phyloP scores from a whole-genome alignment of 768 basidiomycete genomes.

The Mycena epipterygia region DNA sequence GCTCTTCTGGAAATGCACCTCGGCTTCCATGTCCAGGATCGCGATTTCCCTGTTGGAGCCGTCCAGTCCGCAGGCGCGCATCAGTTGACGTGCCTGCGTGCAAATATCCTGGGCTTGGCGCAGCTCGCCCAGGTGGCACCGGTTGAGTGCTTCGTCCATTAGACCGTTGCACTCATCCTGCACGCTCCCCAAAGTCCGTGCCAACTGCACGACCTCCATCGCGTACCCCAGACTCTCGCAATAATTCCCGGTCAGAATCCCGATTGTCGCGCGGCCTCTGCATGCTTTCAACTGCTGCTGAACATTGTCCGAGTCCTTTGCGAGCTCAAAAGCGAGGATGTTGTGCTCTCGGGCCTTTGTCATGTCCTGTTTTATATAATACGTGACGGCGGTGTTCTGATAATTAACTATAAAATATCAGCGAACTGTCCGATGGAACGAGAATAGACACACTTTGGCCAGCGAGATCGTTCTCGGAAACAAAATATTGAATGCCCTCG shows the following conservation, averaged over 20 bases:
- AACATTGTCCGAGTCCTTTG: neutral
- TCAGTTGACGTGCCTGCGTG: neutral
- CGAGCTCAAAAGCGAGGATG: neutral
- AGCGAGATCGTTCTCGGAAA: neutral
- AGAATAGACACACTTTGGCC: neutral
- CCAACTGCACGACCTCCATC: neutral
- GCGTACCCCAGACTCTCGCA: neutral
- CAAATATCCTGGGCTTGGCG: neutral
- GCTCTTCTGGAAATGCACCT: constrained; percentile 7
- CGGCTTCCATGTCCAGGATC: constrained; percentile 1
- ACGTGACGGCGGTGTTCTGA: neutral
- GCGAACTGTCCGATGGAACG: neutral
- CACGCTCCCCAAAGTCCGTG: neutral
- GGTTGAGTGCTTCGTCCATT: neutral
- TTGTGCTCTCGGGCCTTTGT: neutral
- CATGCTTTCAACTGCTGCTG: neutral
- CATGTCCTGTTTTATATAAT: neutral
- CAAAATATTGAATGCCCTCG: neutral
- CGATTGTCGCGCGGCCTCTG: neutral
- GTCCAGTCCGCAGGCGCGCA: neutral
- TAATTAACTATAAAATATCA: neutral
- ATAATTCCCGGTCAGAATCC: neutral
- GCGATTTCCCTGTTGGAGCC: neutral
- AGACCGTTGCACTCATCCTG: neutral
- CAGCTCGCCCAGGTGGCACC: neutral